A percentile compares a stretch with the other conserved stretches of the same genome.
Evolutionary conservation across 768 basidiomycete species (phyloP).

Genomic region (Epithele typhae): DNA sequence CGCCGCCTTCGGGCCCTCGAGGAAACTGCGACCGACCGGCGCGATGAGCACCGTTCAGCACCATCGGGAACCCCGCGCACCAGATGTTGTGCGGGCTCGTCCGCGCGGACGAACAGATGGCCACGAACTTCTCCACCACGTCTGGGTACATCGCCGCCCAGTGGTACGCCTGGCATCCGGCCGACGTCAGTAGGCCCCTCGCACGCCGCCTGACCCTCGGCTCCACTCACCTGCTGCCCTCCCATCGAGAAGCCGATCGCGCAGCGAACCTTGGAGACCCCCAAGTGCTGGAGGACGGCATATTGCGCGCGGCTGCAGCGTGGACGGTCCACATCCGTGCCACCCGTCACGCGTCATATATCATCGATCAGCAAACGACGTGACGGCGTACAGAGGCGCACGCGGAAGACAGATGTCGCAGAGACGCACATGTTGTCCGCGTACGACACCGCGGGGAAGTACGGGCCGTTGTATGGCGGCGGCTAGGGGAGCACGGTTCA

Average conservation of each 20-base stretch:
- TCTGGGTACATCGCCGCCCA: conserved; percentile 54
- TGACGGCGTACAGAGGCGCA: conserved; percentile 1
- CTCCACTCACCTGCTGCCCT: conserved; percentile 23
- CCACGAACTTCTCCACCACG: conserved; percentile 41
- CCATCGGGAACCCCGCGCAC: conserved; percentile 21
- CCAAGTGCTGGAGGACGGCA: conserved; percentile 21
- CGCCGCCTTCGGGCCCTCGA: conserved; percentile 53
- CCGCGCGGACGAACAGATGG: conserved; percentile 47
- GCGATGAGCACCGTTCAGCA: conserved; percentile 1
- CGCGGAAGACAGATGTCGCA: conserved; percentile 9
- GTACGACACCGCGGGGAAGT: conserved; percentile 27
- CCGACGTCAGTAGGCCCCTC: background rate
- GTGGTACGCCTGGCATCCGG: conserved; percentile 39
- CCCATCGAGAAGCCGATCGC: conserved; percentile 28
- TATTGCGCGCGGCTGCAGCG: conserved; percentile 21
- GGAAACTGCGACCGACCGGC: conserved; percentile 33
- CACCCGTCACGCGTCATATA: no score
- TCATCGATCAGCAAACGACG: background rate
- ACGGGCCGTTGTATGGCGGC: conserved; percentile 28
- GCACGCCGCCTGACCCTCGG: no score
- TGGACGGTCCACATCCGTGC: no score
- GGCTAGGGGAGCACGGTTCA: conserved; percentile 14
- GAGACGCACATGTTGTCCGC: conserved; percentile 25
- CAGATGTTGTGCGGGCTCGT: conserved; percentile 52
- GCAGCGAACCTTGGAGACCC: conserved; percentile 18